Evolutionary conservation across 495 filamentous ascomycete genomes (phyloP), one percentile per base, ranked within the genome.

Genomic region (Cryomyces minteri): DNA sequence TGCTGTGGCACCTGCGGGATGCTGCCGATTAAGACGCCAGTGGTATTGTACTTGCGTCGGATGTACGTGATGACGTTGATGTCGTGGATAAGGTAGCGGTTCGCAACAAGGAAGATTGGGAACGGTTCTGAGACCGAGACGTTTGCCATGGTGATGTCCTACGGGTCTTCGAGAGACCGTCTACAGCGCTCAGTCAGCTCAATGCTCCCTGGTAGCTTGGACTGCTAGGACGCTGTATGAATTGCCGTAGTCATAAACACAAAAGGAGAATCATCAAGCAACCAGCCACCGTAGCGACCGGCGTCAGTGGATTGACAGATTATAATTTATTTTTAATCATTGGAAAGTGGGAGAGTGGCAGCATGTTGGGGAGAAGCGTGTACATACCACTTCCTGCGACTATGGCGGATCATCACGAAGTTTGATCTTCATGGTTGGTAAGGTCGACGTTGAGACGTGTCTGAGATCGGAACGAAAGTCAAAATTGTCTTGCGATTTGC

Each of bases 251-350:
- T 62, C 59, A 51, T 60, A 57, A 62, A 46, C 31, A 33, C 47
- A 51, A 49, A 32, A 38, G 11, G 39, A 33, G 12, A 28, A 41
- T 46, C 43, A 36, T 49, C 42, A 46, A 42, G 39, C 44, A 9
- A 11, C 28, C 18, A 25, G 18, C 18, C 10, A 30, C 40, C 40
- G 34, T 10, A 10, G 9, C 28, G 40, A 18, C 9, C n/a, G 51
- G 43, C 39, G 62, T 87, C 82, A 83, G 82, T 68, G 77, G 82
- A 88, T 88, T 88, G 82, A 88, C 82, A 88, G 81, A 87, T 87
- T 73, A 62, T 70, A 66, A 62, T 70, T 48, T 52, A 32, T 52
- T 54, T 74, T 65, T 83, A 83, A 84, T 83, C 79, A 81, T 82
- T 65, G 2, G n/a, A 64, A 66, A 58, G 28, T 12, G 30, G 30